Percentiles rank a stretch among this genome's conserved stretches.
Conservation (phyloP, 1,284 basidiomycete species). For the Papiliotrema nemorosa region DNA sequence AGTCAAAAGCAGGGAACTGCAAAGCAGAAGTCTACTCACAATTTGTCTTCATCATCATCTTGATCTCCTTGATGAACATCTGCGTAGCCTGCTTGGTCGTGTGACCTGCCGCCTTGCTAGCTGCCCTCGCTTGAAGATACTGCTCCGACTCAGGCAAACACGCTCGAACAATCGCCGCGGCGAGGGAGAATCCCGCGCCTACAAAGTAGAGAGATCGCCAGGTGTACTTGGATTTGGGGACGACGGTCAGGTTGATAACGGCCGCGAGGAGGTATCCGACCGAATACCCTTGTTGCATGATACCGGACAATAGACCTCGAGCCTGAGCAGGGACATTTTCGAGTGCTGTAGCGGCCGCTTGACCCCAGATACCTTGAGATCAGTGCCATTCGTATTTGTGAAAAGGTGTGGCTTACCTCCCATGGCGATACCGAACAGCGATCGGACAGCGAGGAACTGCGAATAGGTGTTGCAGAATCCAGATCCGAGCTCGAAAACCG, state of each 20-base stretch:
- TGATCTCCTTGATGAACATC: conserved; percentile 67
- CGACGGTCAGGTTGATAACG: conserved; percentile 66
- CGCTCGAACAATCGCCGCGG: conserved; percentile 69
- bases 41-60: conserved; percentile 73
- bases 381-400: neutral
- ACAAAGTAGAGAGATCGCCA: conserved; percentile 56
- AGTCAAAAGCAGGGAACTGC: neutral
- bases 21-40: conserved; percentile 42
- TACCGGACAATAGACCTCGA: conserved; percentile 79
- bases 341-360: conserved; percentile 56
- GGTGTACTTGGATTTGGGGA: conserved; percentile 40
- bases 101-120: conserved; percentile 48
- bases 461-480: conserved; percentile 53
- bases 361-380: conserved; percentile 45
- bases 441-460: conserved; percentile 53
- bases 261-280: conserved; percentile 55
- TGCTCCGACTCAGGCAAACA: conserved; percentile 75
- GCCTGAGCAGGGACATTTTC: conserved; percentile 85
- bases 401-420: conserved; percentile 45
- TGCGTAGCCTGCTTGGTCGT: conserved; percentile 56
- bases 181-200: conserved; percentile 64
- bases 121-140: conserved; percentile 56
- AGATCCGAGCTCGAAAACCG: conserved; percentile 71
- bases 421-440: conserved; percentile 83
- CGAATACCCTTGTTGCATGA: conserved; percentile 80